Evolutionary conservation across 305 asterid species (phyloP), one percentile per base, ranked within the genome.

Genomic region (Solanum hybrid): DNA sequence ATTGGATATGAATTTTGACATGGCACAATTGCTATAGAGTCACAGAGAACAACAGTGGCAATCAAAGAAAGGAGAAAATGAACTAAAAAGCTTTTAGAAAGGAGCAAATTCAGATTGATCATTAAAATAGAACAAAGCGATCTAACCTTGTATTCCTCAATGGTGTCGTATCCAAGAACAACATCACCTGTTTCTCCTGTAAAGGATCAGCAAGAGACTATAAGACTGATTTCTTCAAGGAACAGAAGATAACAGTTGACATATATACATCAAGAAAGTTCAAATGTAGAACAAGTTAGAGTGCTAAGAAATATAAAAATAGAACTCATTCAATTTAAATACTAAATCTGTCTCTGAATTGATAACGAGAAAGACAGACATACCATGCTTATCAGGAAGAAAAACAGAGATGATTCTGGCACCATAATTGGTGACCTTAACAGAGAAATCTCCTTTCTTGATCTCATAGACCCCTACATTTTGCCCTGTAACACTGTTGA

Each of bases 81-180:
- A 31, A 22, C 36, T 40, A 60, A 9, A 35, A 15, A 2, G 22
- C 37, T 40, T n/a, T 4, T 69, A 86, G 36, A 2, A 79, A 86
- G 29, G 12, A 15, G 17, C 15, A 66, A 86, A 86, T 86, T 86
- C 79, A 26, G 40, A 71, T 86, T n/a, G 11, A 31, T 75, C 26
- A 42, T 42, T 29, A 6, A 4, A 85, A 77, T 36, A 37, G 38
- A 27, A 77, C 37, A 84, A 27, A 15, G 45, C 6, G 81, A 31
- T 51, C 91, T 79, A 86, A 97, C 99, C 95, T 24, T 29, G 78
- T 95, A 96, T 34, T 94, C 97, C 90, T 94, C 36, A 27, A 90
- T 78, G 14, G 96, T 94, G 10, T 96, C 98, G 87, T 93, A 96
- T 69, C 99, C 99, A 82, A 97, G 99, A 92, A 95, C 95, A 89